A percentile compares a stretch with the other conserved stretches of the same genome.
Evolutionary conservation across 306 rosid genomes (phyloP).

Genomic region (Glycyrrhiza uralensis): DNA sequence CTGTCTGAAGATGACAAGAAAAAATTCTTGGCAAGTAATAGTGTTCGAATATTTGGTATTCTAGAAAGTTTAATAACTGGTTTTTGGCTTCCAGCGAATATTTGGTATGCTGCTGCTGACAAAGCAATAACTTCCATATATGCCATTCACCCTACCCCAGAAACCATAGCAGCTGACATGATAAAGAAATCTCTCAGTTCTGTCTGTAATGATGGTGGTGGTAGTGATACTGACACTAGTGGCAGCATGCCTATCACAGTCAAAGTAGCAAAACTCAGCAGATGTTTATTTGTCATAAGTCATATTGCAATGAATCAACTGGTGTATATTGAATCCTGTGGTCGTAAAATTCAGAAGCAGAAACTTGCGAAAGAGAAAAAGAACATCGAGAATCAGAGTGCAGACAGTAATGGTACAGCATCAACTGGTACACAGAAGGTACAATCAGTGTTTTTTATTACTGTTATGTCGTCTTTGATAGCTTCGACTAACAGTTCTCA

Average conservation of each 20-base stretch:
- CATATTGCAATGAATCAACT: conserved; percentile 94
- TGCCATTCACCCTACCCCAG: conserved; percentile 83
- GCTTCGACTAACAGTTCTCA: conserved; percentile 7
- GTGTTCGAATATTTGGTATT: conserved; percentile 62
- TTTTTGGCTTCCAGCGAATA: conserved; percentile 73
- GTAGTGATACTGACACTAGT: conserved; percentile 47
- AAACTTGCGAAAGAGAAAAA: conserved; percentile 49
- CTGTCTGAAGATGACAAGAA: conserved; percentile 79
- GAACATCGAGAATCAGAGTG: conserved; percentile 46
- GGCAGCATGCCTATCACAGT: conserved; percentile 47
- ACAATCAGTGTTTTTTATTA: conserved; percentile 5
- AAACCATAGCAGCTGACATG: conserved; percentile 63
- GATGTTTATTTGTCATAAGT: conserved; percentile 75
- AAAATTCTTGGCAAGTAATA: conserved; percentile 58
- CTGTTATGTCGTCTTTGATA: not conserved
- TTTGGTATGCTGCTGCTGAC: conserved; percentile 95
- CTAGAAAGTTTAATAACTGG: conserved; percentile 76
- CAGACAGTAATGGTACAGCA: conserved; percentile 34
- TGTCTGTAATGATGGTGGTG: conserved; percentile 49
- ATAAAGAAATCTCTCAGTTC: conserved; percentile 63
- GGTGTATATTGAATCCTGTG: conserved; percentile 82
- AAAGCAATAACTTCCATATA: conserved; percentile 83
- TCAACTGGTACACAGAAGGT: conserved; percentile 61
- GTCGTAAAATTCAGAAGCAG: conserved; percentile 83
- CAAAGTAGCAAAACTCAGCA: conserved; percentile 62